Evolutionary conservation across 805 yeast genomes (phyloP), one percentile per base, ranked within the genome.

Genomic region (Babjeviella inositovora): DNA sequence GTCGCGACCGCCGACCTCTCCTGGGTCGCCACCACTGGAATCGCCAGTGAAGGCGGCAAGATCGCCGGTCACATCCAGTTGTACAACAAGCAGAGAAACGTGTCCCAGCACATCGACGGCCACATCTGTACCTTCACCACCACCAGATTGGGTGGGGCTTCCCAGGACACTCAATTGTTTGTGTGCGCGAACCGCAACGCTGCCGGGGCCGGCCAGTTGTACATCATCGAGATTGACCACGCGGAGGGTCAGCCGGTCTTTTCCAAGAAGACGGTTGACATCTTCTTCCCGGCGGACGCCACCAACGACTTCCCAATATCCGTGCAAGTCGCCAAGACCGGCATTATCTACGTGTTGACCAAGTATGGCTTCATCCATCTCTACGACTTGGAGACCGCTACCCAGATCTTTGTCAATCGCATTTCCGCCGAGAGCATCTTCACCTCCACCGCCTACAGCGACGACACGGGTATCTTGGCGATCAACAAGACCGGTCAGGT

Each of bases 271-370:
- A 69, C 80, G 21, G 90, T 80, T 23, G 97, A 87, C 39, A 72
- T 90, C 31, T 90, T 79, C 53, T 84, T 87, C 67, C 98, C 98
- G 17, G 85, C 93, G 14, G 98, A 92, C 54, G 93, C 94, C 22
- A 62, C 79, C 19, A 79, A 77, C 46, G 99, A 90, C 53, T 90
- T 90, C 72, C 99, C 99, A 30, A 84, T 90, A 34, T 68, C 93
- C 24, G 67, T 85, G 31, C 90, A 82, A 46, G 70, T 87, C 20
- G 73, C 94, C 13, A 65, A 67, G 43, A 90, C 72, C 39, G 97
- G 97, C 34, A 68, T 90, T 30, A 61, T 79, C 31, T 90, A 84
- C 50, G 62, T 90, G 35, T 64, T 90, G 45, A 90, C 98, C 30
- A 92, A 92, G 56, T 79, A 79, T 43, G 98, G 98, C 14, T 90